Evolutionary conservation across 768 basidiomycete species (phyloP).

Genomic region (Agrocybe chaxingu): DNA sequence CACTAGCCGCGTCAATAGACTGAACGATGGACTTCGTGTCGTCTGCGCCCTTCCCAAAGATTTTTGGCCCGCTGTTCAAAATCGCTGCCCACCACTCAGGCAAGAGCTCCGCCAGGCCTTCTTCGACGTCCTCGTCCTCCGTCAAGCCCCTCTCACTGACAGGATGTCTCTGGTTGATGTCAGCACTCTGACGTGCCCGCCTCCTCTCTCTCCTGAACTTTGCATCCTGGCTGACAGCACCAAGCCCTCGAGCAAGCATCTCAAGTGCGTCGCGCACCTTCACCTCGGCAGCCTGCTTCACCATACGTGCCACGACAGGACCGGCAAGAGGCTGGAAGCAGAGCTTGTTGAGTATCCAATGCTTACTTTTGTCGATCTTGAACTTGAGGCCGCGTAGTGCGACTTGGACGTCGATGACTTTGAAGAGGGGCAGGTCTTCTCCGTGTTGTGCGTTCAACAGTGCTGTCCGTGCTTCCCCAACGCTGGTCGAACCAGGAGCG

Average conservation of each 20-base stretch:
- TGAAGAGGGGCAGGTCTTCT: constrained; percentile 22
- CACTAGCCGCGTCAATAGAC: not conserved
- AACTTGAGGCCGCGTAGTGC: constrained; percentile 26
- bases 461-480: not conserved
- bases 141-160: not conserved
- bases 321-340: constrained; percentile 33
- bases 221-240: constrained; percentile 21
- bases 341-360: constrained; percentile 37
- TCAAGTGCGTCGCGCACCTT: constrained; percentile 23
- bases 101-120: constrained; percentile 13
- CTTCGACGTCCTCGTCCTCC: constrained; percentile 3
- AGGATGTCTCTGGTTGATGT: constrained; percentile 1
- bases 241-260: constrained; percentile 23
- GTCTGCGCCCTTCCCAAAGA: constrained; percentile 14
- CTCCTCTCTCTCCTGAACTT: constrained; percentile 10
- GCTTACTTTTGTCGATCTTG: constrained; percentile 29
- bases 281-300: constrained; percentile 24
- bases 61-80: constrained; percentile 18
- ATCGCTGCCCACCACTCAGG: constrained; percentile 27
- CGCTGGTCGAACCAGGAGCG: not conserved
- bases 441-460: not conserved
- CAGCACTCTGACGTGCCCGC: not conserved
- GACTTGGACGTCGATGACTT: constrained; percentile 26
- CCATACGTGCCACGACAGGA: constrained; percentile 24
- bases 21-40: not conserved